phyloP scores from a whole-genome alignment of 139 green algal species.

The Volvox reticuliferus region DNA sequence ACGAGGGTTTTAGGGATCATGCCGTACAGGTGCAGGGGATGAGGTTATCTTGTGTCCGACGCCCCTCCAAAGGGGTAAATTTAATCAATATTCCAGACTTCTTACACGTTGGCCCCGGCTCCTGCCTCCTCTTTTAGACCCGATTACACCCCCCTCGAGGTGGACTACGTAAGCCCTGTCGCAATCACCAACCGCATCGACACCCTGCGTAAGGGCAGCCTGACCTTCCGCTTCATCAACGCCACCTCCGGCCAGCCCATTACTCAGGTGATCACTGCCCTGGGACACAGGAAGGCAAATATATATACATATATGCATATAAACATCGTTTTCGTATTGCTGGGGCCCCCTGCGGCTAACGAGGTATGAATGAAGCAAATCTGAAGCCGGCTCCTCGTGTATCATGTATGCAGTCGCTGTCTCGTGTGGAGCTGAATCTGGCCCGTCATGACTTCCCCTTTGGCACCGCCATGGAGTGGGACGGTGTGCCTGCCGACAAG shows the following conservation, averaged over 20 bases:
- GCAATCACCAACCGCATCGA: neutral
- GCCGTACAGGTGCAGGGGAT: too few species aligned
- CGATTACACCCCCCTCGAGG: neutral
- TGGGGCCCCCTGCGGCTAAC: too few species aligned
- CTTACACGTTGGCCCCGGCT: too few species aligned
- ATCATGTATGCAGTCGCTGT: neutral
- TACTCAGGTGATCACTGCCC: neutral
- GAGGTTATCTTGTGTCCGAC: too few species aligned
- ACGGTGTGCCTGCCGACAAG: neutral
- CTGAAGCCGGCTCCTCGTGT: neutral
- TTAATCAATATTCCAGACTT: too few species aligned
- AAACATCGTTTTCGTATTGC: too few species aligned
- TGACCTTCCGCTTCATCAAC: neutral
- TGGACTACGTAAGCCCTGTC: neutral
- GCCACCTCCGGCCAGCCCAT: neutral
- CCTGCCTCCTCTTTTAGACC: too few species aligned
- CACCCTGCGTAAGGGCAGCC: neutral
- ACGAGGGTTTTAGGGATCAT: too few species aligned
- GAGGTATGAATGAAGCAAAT: neutral
- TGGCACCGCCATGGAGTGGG: constrained; percentile 1
- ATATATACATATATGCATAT: neutral
- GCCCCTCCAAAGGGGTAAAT: too few species aligned
- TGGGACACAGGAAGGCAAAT: neutral
- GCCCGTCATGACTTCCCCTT: constrained; percentile 14
- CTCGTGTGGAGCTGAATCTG: neutral